A percentile compares a stretch with the other conserved stretches of the same genome.
Evolutionary conservation across 2,329 filamentous ascomycete genomes (phyloP).

Genomic region (Tricladium varicosporioides): DNA sequence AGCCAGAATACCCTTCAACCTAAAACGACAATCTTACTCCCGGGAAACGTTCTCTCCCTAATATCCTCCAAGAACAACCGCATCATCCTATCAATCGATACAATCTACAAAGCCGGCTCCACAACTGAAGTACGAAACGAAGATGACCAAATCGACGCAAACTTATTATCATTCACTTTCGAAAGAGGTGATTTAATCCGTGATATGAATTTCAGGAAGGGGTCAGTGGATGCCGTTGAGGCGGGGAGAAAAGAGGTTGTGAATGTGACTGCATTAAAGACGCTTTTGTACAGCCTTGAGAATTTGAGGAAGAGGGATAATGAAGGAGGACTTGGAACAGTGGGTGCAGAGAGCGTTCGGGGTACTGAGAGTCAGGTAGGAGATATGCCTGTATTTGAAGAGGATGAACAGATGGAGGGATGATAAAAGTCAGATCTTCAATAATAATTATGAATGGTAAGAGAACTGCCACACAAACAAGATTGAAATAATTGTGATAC

Average conservation of each 20-base stretch:
- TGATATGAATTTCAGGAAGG: constrained; percentile 1
- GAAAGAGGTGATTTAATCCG: constrained; percentile 8
- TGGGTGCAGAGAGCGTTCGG: neutral
- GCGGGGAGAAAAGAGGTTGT: constrained; percentile 32
- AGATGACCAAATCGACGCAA: constrained; percentile 6
- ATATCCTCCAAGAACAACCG: constrained; percentile 32
- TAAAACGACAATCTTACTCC: constrained; percentile 50
- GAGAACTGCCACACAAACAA: too few relatives aligned
- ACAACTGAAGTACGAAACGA: constrained; percentile 37
- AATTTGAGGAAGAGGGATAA: constrained; percentile 35
- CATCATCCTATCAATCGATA: constrained; percentile 51
- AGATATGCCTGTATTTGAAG: neutral
- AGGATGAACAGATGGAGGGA: neutral
- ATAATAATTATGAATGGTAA: neutral
- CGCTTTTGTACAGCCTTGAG: constrained; percentile 38
- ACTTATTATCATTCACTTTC: constrained; percentile 17
- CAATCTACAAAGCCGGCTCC: constrained; percentile 49
- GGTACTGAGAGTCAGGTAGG: too few relatives aligned
- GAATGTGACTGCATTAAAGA: constrained; percentile 31
- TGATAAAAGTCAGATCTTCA: neutral
- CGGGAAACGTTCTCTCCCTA: constrained; percentile 55
- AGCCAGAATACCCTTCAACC: constrained; percentile 48
- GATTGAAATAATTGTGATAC: too few relatives aligned
- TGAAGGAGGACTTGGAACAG: constrained; percentile 21
- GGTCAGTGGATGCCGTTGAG: neutral